Evolutionary conservation across 1,284 basidiomycete genomes (phyloP), one percentile per base, ranked within the genome.

Genomic region (Ganoderma multipileum): DNA sequence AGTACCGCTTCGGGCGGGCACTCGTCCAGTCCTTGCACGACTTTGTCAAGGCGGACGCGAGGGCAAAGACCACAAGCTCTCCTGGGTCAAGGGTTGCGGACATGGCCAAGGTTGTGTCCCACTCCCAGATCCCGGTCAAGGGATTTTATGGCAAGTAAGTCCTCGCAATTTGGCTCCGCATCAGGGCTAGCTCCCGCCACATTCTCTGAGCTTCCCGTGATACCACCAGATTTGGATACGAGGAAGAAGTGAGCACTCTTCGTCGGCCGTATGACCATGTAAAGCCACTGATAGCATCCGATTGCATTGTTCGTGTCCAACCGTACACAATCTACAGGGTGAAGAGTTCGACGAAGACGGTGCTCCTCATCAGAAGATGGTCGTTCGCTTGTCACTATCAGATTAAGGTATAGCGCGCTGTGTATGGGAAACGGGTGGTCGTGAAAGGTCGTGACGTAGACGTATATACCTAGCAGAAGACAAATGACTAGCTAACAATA

Each of bases 261-360:
- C 52, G 52, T 30, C 52, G 11, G n/a, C 36, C 58, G 41, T 60
- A 12, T 60, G 58, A 39, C 58, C 38, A 36, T 26, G 38, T 39
- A 41, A 23, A n/a, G 36, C 12, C 41, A 64, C 66, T 33, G 64
- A 62, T 68, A 61, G 52, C 50, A 62, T 64, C 68, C 61, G 67
- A 68, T 70, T 72, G 62, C 67, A 71, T 57, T 60, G 70, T 68
- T 66, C 65, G 33, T 60, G 70, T 68, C 62, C 65, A 33, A 65
- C 65, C 59, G 54, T 62, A 69, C 63, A 61, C 59, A 76, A 68
- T 64, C 60, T 70, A 70, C 71, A 94, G 91, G 93, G 92, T 68
- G 84, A 85, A 47, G 86, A 89, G 76, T 94, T 93, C 79, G 90
- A 94, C 78, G 92, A 94, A 79, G 92, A 94, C 68, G 92, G 92